phyloP scores from a whole-genome alignment of 2,329 filamentous ascomycete genomes.

The Verticillium zaregamsianum region DNA sequence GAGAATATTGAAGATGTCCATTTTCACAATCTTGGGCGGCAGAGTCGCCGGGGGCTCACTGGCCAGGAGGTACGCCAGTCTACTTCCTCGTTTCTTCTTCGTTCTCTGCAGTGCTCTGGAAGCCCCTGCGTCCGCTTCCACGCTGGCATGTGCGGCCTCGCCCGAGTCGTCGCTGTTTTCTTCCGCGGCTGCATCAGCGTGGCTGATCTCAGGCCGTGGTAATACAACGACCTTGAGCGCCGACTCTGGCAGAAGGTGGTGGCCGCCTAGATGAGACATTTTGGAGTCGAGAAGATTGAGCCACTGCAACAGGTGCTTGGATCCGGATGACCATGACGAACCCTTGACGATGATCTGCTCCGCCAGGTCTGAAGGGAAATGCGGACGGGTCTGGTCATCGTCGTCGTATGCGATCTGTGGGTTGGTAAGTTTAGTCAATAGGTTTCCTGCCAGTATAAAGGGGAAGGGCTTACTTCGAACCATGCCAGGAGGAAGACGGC shows the following conservation, averaged over 20 bases:
- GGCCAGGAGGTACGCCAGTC: neutral
- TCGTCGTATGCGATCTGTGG: neutral
- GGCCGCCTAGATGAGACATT: neutral
- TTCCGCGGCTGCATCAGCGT: neutral
- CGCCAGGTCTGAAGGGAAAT: neutral
- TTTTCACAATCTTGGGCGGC: neutral
- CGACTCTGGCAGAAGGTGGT: neutral
- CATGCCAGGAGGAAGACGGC: neutral
- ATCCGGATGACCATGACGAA: neutral
- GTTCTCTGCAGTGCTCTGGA: neutral
- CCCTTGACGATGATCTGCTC: neutral
- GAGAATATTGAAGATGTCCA: conserved; percentile 1
- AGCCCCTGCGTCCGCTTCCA: too few relatives aligned
- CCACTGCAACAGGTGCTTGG: neutral
- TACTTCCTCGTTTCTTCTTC: neutral
- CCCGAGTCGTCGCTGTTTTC: neutral
- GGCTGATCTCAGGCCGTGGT: neutral
- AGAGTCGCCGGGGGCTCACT: neutral
- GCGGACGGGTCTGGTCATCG: neutral
- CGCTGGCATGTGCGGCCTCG: too few relatives aligned
- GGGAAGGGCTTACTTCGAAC: neutral
- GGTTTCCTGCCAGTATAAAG: too few relatives aligned
- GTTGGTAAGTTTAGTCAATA: neutral
- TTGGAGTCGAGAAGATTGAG: conserved; percentile 2
- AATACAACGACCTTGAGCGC: neutral